These are phyloP conservation scores for Nicotiana knightiana DNA, from an alignment of 257 asterid species.

Conservation along the genomic window DNA sequence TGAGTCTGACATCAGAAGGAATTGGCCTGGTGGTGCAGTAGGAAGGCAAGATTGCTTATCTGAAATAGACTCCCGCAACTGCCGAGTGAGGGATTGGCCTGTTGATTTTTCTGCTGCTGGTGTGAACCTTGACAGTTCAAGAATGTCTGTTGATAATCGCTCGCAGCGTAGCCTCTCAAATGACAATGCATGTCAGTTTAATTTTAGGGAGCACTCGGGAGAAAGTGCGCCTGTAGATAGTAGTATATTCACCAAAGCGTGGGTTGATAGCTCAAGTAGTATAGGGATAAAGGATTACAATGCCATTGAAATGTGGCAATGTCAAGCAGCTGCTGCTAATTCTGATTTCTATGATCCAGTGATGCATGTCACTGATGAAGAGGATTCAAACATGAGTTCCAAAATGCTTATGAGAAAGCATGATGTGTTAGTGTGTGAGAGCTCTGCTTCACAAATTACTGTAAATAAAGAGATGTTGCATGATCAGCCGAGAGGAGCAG, in stretches of 20 bases:
- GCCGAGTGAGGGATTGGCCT: constrained; percentile 98
- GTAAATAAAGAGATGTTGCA: constrained; percentile 46
- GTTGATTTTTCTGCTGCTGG: constrained; percentile 97
- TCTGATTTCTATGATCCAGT: constrained; percentile 65
- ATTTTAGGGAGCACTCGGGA: constrained; percentile 83
- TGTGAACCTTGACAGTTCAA: constrained; percentile 66
- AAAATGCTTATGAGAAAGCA: constrained; percentile 34
- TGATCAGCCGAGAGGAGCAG: constrained; percentile 73
- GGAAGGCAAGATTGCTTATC: constrained; percentile 86
- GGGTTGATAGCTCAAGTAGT: constrained; percentile 94
- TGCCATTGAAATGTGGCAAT: constrained; percentile 99
- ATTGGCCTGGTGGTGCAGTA: constrained; percentile 68
- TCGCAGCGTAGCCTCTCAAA: constrained; percentile 73
- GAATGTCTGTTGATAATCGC: constrained; percentile 49
- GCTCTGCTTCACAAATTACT: constrained; percentile 71
- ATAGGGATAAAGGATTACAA: constrained; percentile 81
- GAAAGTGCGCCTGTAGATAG: constrained; percentile 80
- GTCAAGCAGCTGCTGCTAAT: constrained; percentile 98
- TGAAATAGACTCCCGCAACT: constrained; percentile 95
- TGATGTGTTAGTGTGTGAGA: constrained; percentile 55
- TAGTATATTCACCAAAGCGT: constrained; percentile 82
- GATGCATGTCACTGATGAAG: constrained; percentile 65
- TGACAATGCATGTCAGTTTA: constrained; percentile 64
- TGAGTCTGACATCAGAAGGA: constrained; percentile 60
- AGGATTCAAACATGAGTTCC: constrained; percentile 65